These are phyloP conservation scores for Aspergillus japonicus DNA, from an alignment of 2,329 filamentous ascomycete genomes.

Conservation along the genomic window DNA sequence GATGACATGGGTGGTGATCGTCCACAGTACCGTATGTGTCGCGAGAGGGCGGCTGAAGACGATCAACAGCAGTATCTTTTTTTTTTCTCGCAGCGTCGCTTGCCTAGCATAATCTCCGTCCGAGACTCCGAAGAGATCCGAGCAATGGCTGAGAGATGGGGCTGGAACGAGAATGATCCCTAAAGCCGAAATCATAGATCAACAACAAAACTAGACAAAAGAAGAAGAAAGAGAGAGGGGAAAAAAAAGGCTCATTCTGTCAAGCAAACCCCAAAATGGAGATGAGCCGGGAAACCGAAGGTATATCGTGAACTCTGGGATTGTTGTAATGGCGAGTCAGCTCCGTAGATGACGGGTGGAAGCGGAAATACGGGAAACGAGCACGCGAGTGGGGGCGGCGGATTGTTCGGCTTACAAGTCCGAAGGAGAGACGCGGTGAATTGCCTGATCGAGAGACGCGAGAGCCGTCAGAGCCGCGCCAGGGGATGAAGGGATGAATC, in stretches of 20 bases:
- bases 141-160: background rate
- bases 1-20: background rate
- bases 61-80: background rate
- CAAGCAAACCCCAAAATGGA: background rate
- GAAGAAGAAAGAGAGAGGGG: too few species aligned
- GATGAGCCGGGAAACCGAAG: background rate
- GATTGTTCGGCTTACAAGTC: slow-evolving; percentile 7
- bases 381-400: slow-evolving; percentile 7
- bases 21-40: background rate
- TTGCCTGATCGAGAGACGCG: slow-evolving; percentile 15
- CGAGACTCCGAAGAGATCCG: background rate
- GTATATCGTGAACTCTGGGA: background rate
- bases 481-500: background rate
- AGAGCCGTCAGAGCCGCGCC: slow-evolving; percentile 13
- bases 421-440: slow-evolving; percentile 10
- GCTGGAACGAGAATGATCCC: background rate
- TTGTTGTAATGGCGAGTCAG: too few species aligned
- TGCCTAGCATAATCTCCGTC: background rate
- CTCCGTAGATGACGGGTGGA: too few species aligned
- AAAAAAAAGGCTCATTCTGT: too few species aligned
- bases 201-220: background rate
- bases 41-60: background rate
- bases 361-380: slow-evolving; percentile 16
- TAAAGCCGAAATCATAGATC: background rate
- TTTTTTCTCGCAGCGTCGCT: too few species aligned